Percentiles rank a stretch among this genome's conserved stretches.
Evolutionary conservation across 768 basidiomycete species (phyloP).

Genomic region (Daedaleopsis sinensis): DNA sequence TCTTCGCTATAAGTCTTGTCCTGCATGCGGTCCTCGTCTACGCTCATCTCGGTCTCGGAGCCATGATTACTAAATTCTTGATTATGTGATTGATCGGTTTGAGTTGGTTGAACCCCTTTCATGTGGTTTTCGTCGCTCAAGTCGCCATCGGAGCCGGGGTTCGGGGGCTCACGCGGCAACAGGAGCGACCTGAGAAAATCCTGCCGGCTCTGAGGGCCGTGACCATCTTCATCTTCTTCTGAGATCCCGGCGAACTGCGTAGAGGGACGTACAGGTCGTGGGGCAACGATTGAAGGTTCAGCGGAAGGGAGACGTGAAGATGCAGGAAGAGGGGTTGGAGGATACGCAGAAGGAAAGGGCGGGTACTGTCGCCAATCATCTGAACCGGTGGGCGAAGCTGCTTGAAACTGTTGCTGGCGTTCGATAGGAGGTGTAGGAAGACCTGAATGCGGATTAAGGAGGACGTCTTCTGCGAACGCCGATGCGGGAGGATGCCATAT

Average conservation of each 20-base stretch:
- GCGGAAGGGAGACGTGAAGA: conserved; percentile 14
- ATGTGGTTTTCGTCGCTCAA: conserved; percentile 56
- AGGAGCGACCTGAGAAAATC: conserved; percentile 75
- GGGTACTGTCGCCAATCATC: conserved; percentile 79
- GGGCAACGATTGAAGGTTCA: conserved; percentile 11
- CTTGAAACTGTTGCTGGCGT: conserved; percentile 1
- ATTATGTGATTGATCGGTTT: conserved; percentile 24
- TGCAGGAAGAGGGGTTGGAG: conserved; percentile 44
- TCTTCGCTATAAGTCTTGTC: too few relatives aligned
- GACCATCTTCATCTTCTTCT: conserved; percentile 16
- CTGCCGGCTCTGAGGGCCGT: conserved; percentile 36
- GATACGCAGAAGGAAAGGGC: conserved; percentile 77
- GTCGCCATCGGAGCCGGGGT: conserved; percentile 60
- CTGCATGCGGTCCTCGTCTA: conserved; percentile 22
- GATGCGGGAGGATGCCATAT: conserved; percentile 67
- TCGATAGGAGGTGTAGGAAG: conserved; percentile 23
- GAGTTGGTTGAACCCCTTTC: conserved; percentile 43
- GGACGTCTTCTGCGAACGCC: conserved; percentile 39
- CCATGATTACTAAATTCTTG: conserved; percentile 23
- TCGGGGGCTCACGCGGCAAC: conserved; percentile 59
- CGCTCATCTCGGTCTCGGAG: conserved; percentile 4
- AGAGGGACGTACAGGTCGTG: conserved; percentile 16
- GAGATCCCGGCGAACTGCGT: conserved; percentile 17
- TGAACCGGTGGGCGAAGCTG: conserved; percentile 14
- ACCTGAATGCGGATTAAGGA: conserved; percentile 30